Evolutionary conservation across 2,329 filamentous ascomycete species (phyloP), one percentile per base, ranked within the genome.

Genomic region (Colletotrichum sublineola): DNA sequence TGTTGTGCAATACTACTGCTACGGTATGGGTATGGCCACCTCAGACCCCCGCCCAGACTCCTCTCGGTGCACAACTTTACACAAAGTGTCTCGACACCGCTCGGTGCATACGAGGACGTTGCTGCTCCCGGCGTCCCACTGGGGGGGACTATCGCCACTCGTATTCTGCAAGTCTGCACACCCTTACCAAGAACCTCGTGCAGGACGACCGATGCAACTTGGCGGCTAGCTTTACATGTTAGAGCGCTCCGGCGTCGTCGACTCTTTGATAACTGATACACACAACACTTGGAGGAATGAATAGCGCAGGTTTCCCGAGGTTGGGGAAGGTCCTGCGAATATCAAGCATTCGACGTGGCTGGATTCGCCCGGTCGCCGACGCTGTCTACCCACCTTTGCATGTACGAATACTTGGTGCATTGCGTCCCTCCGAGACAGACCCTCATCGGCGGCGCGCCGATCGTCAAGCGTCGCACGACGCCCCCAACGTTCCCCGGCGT

Each of bases 91-190:
- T 64, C 38, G 53, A 72, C 65, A 63, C 58, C 65, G 40, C 64
- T 63, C 50, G 38, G 33, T 44, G 38, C 36, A 29, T 63, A 55
- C n/a, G 48, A 63, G 20, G 44, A 6, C 15, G 9, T 61, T 46
- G 60, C 48, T 64, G 69, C 42, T 72, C 58, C 24, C 58, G 60
- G 58, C 55, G n/a, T 68, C 69, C 60, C 53, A 68, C 66, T 64
- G 20, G 56, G 67, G 15, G 15, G 42, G 15, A 7, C 44, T 50
- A 73, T 71, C 68, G 71, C 71, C 71, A 73, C 71, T 73, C 71
- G 71, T 73, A 73, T 73, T 67, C 71, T 73, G 71, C 67, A 15
- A 63, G 50, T 53, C 52, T 64, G 38, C 53, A 55, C 53, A 55
- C 53, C 53, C 48, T 66, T 62, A 61, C 67, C 29, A 31, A 40